phyloP scores from a whole-genome alignment of 1,139 yeast species.

The Geotrichum klebahnii region DNA sequence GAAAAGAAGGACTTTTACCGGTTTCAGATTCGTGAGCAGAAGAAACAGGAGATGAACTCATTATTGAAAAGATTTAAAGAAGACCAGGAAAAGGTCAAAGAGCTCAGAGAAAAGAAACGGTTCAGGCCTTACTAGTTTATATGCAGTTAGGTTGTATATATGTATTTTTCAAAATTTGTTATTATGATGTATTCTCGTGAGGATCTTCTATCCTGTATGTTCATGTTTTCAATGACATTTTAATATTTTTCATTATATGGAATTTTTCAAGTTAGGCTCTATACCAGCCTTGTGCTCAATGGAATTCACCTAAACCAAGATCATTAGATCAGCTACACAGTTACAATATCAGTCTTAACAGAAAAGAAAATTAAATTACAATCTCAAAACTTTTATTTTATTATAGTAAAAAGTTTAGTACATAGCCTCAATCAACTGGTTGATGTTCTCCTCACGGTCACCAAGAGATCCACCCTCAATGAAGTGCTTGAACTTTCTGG shows the following conservation, averaged over 20 bases:
- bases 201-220: too few relatives aligned
- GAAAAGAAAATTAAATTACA: neutral
- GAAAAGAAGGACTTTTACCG: slow-evolving; percentile 91
- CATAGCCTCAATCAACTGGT: slow-evolving; percentile 86
- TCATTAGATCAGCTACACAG: too few relatives aligned
- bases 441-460: slow-evolving; percentile 98
- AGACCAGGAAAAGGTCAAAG: slow-evolving; percentile 80
- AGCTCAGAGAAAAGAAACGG: slow-evolving; percentile 73
- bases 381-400: slow-evolving; percentile 9
- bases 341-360: neutral
- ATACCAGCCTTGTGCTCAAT: too few relatives aligned
- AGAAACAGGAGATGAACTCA: slow-evolving; percentile 89
- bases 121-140: slow-evolving; percentile 68
- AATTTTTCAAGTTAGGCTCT: too few relatives aligned
- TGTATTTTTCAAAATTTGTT: too few relatives aligned
- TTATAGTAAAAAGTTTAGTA: slow-evolving; percentile 14
- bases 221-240: too few relatives aligned
- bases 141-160: too few relatives aligned
- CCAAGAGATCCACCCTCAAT: slow-evolving; percentile 99
- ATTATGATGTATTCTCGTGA: too few relatives aligned
- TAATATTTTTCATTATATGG: too few relatives aligned
- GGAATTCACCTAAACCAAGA: too few relatives aligned
- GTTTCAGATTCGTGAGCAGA: slow-evolving; percentile 90
- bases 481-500: slow-evolving; percentile 98
- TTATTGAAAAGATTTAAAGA: slow-evolving; percentile 76